phyloP scores from a whole-genome alignment of 208 protist species.

The Wallacemonas collosoma region DNA sequence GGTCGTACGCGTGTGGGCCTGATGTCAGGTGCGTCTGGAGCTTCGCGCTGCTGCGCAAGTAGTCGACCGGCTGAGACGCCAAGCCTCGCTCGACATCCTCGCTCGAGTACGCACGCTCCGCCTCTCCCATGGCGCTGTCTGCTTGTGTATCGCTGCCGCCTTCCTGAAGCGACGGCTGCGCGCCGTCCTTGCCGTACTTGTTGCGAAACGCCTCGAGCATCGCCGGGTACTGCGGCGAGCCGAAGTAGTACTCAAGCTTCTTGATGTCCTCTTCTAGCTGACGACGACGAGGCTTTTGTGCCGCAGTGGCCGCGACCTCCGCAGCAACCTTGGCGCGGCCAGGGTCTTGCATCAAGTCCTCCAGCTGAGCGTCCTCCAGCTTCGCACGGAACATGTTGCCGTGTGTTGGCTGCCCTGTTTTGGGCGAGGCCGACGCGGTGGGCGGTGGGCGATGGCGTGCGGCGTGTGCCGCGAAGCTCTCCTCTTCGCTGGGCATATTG shows the following conservation, averaged over 20 bases:
- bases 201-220: constrained; percentile 64
- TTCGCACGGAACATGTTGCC: constrained; percentile 37
- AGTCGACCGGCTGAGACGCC: constrained; percentile 77
- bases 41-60: constrained; percentile 57
- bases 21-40: constrained; percentile 61
- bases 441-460: not conserved
- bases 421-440: not conserved
- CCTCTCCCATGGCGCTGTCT: constrained; percentile 10
- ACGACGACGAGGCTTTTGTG: constrained; percentile 23
- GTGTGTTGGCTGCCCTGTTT: constrained; percentile 1
- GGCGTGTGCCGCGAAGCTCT: constrained; percentile 5
- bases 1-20: constrained; percentile 78
- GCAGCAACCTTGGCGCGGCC: constrained; percentile 21
- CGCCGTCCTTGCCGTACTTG: constrained; percentile 50
- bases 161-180: not conserved
- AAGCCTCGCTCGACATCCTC: constrained; percentile 65
- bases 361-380: constrained; percentile 27
- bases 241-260: constrained; percentile 85
- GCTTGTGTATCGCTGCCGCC: not conserved
- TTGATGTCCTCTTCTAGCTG: constrained; percentile 77
- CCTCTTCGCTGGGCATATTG: not conserved
- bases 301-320: constrained; percentile 17
- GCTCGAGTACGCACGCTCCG: constrained; percentile 41
- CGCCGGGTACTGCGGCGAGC: constrained; percentile 67
- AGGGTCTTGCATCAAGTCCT: constrained; percentile 21